Evolutionary conservation across 139 green algal genomes (phyloP), one percentile per base, ranked within the genome.

Genomic region (Chlorella sp.): DNA sequence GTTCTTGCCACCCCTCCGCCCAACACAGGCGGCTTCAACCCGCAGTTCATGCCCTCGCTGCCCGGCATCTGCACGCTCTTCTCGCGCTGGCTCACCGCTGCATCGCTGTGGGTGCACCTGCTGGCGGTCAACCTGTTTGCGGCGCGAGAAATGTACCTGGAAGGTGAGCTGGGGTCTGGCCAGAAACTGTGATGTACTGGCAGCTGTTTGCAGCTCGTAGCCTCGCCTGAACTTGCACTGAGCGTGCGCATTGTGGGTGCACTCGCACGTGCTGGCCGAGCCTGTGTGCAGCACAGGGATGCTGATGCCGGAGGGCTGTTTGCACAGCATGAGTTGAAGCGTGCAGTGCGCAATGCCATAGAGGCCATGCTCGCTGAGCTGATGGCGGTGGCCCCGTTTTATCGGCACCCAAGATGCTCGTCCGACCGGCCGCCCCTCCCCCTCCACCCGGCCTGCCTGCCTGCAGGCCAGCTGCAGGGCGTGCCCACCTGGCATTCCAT

Each of bases 41-140:
- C 91, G 20, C 94, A 96, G 76, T 96, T 96, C 86, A 90, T 96
- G 74, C 94, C 94, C 15, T 87, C 62, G 15, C 74, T 96, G 47
- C 44, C 86, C 9, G 93, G 91, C 74, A 95, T 96, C 64, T 74
- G 64, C 23, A 67, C 65, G 20, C 86, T 96, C 9, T 96, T 96
- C 78, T 89, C 85, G 13, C 87, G 92, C 11, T 47, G 80, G 25
- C n/a, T 78, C 26, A 95, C 92, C 12, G 87, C 92, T 11, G 91
- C 94, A 15, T 94, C 90, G 9, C 84, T 93, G 17, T 89, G 93
- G 88, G 76, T 95, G 34, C 94, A 96, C 73, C 57, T 96, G 23
- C 63, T 94, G 32, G 75, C 85, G 56, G 91, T 96, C 86, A 95
- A 96, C 84, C 71, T 95, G 18, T 95, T 96, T 84, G 82, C 91